These are phyloP conservation scores for Phytopythium oedochilum DNA, from an alignment of 352 stramenopile genomes.

Conservation along the genomic window DNA sequence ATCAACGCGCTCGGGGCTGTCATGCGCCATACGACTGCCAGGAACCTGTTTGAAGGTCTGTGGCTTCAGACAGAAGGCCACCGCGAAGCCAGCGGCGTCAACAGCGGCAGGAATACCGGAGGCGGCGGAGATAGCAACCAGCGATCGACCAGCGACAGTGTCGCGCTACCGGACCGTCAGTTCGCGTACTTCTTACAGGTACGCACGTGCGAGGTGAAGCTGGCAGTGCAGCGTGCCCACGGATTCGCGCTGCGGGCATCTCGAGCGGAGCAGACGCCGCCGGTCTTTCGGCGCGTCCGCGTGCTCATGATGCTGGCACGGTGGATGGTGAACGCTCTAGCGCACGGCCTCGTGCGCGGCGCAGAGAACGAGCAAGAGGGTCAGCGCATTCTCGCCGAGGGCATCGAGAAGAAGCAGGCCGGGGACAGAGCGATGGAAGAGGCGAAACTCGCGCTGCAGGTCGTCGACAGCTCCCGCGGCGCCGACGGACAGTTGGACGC, in stretches of 20 bases:
- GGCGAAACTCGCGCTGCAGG: conserved; percentile 24
- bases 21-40: conserved; percentile 57
- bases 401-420: conserved; percentile 42
- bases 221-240: conserved; percentile 57
- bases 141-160: conserved; percentile 3
- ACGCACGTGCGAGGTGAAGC: conserved; percentile 60
- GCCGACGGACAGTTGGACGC: conserved; percentile 45
- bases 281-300: conserved; percentile 24
- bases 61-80: conserved; percentile 36
- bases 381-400: conserved; percentile 50
- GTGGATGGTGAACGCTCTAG: conserved; percentile 65
- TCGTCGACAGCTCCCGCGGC: conserved; percentile 44
- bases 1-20: conserved; percentile 62
- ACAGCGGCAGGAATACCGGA: background rate
- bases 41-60: conserved; percentile 77
- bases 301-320: conserved; percentile 56
- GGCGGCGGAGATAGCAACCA: background rate
- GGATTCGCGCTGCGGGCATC: conserved; percentile 45
- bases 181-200: conserved; percentile 83
- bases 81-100: background rate
- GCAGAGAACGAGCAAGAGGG: conserved; percentile 64
- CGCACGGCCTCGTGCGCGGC: conserved; percentile 60
- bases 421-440: conserved; percentile 51
- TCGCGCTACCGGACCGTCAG: conserved; percentile 52
- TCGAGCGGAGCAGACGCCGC: conserved; percentile 25